Evolutionary conservation across 2,329 filamentous ascomycete species (phyloP), one percentile per base, ranked within the genome.

Genomic region (Arthrobotrys conoides): DNA sequence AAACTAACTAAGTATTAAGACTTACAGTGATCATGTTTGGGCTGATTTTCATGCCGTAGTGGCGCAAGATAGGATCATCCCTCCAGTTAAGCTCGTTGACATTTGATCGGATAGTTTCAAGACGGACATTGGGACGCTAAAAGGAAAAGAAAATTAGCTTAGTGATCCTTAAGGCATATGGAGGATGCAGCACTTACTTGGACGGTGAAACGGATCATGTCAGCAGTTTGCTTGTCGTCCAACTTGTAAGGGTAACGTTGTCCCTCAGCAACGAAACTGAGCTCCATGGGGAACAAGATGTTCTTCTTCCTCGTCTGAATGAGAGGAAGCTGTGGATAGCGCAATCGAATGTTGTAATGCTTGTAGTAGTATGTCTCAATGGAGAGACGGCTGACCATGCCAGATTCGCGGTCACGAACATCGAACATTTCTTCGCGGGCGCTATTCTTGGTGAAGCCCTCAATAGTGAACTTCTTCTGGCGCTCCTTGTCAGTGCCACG

Each of bases 201-300:
- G 3, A 97, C 95, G 0, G 95, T 94, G 82, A 95, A 93, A 84
- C 92, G 95, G 86, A 99, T 97, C 96, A 99, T 99, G 4, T 88
- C 85, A 0, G 91, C 86, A 0, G 95, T 97, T 85, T 97, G 87
- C 0, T 85, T 75, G 0, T 83, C 86, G 67, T 88, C 88, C 0
- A 92, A 83, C 84, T 92, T 92, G 85, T 86, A 91, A 0, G 86
- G 85, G 80, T 91, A 92, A 0, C 88, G 86, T 83, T 92, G 90
- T 82, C 89, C 82, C 73, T 81, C 81, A 16, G 57, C 66, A 64
- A 82, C 66, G 75, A 68, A 80, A 69, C 88, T 89, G 2, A 90
- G 83, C 81, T 92, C 91, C 85, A 91, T 88, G 0, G 90, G 90
- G 80, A 91, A 90, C 2, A 85, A 83, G 0, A 87, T 89, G 1